Conservation (phyloP, 2,329 filamentous ascomycete genomes). For the Lachnellula cervina region DNA sequence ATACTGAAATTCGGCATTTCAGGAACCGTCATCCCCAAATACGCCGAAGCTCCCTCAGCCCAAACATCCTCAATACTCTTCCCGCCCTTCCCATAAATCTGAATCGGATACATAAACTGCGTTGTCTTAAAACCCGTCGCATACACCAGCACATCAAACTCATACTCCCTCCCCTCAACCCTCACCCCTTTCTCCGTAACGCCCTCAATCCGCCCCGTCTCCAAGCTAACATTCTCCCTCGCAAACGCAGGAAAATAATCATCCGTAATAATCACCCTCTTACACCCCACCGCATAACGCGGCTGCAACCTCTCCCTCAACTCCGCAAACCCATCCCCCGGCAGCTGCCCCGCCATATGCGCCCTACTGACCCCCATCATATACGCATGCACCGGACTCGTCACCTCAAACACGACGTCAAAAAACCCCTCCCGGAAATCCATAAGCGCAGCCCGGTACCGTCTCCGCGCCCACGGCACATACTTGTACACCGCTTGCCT, state of each 20-base stretch:
- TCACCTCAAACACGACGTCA: slow-evolving; percentile 35
- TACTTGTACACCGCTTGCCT: slow-evolving; percentile 32
- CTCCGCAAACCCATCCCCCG: slow-evolving; percentile 39
- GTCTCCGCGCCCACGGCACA: slow-evolving; percentile 45
- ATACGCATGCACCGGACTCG: slow-evolving; percentile 10
- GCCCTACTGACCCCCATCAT: slow-evolving; percentile 36
- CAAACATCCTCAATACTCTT: slow-evolving; percentile 45
- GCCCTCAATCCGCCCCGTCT: slow-evolving; percentile 43
- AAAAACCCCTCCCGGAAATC: slow-evolving; percentile 48
- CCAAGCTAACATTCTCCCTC: slow-evolving; percentile 43
- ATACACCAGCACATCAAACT: slow-evolving; percentile 51
- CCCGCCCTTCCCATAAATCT: slow-evolving; percentile 43
- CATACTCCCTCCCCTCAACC: slow-evolving; percentile 37
- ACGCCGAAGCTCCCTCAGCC: slow-evolving; percentile 41
- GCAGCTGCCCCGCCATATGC: slow-evolving; percentile 43
- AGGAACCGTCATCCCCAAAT: slow-evolving; percentile 20
- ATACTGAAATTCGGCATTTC: slow-evolving; percentile 25
- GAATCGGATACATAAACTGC: slow-evolving; percentile 55
- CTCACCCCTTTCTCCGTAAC: slow-evolving; percentile 45
- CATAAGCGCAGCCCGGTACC: slow-evolving; percentile 48
- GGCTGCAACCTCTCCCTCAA: slow-evolving; percentile 50
- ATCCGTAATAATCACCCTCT: slow-evolving; percentile 49
- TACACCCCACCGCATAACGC: slow-evolving; percentile 50
- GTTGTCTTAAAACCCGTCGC: slow-evolving; percentile 56
- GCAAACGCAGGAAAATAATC: slow-evolving; percentile 51